Base-by-base conservation (phyloP, 176 grass and related monocot species). In the Aegilops speltoides region DNA sequence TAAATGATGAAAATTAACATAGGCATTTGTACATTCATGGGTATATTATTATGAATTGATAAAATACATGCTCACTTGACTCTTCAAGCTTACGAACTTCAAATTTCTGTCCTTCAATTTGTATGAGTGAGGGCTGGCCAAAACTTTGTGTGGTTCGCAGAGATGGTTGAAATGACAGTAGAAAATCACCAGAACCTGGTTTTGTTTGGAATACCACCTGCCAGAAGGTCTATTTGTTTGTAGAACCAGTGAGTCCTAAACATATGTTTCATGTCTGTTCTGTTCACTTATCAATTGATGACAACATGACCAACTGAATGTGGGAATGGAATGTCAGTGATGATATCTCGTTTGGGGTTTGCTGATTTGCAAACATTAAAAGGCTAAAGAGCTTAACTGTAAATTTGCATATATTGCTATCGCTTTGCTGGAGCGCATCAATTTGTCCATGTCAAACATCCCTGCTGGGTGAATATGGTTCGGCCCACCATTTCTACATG, bases 31-130 rank as follows among this genome's bases (percentile, higher is more conserved):
- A 17, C 13, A 79, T 28, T 37, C 23, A 43, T 90, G 73, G 29
- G 63, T 87, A 28, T 67, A 60, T 74, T 80, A 36, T 45, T 79
- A 90, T 57, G 43, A 78, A 15, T 83, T 73, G 31, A 59, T 56
- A 5, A 41, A 41, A 41, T 41, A 41, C 40, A 41, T 41, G 40
- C 40, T 41, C 40, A 41, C 40, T 41, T 41, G 40, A 41, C 40
- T 41, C 40, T 41, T 41, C 40, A 41, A 3, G 40, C 40, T 41
- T 41, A 41, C 0, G 40, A 41, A 41, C 40, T 41, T 41, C 40
- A 41, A 41, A 41, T 41, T 41, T 41, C 40, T 41, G 40, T 11
- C 40, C 19, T 26, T 71, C 11, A 38, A 7, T 24, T 59, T 83
- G 52, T 73, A 73, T 7, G 56, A 86, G 50, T 63, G 25, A 81